Conservation (phyloP, 2,329 filamentous ascomycete species). For the Nemania serpens region DNA sequence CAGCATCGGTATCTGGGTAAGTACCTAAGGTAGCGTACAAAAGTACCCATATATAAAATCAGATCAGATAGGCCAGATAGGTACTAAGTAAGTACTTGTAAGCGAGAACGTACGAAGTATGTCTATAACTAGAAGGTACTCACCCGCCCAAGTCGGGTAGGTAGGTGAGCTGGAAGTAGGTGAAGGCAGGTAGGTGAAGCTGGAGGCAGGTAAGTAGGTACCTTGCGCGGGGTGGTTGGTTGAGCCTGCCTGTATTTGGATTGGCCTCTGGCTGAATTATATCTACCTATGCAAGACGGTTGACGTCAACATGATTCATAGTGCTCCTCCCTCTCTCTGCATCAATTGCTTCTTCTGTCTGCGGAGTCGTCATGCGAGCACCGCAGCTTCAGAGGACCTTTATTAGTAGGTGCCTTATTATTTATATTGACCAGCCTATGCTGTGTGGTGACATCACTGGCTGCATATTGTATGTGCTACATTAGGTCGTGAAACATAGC, state of each 20-base stretch:
- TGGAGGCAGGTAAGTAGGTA: background rate
- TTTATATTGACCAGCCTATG: background rate
- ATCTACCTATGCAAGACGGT: too few species aligned
- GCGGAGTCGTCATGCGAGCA: background rate
- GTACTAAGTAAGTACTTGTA: background rate
- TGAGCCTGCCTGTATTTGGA: too few species aligned
- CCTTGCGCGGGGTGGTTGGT: too few species aligned
- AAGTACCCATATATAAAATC: too few species aligned
- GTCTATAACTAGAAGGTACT: too few species aligned
- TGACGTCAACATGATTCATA: slow-evolving; percentile 1
- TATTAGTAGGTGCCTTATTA: background rate
- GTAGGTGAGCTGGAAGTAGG: too few species aligned
- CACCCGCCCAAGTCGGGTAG: too few species aligned
- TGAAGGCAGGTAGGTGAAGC: background rate
- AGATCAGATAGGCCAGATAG: background rate
- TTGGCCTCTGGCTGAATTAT: too few species aligned
- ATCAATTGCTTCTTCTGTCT: background rate
- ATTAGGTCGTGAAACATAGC: too few species aligned
- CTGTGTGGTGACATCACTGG: background rate
- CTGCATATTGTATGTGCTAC: background rate
- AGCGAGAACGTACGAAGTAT: too few species aligned
- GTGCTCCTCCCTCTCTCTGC: too few species aligned
- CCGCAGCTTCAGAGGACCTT: background rate
- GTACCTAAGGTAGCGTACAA: background rate
- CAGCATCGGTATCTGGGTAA: background rate